These are phyloP conservation scores for Starmerella bombicola DNA, from an alignment of 805 yeast genomes.

Conservation along the genomic window DNA sequence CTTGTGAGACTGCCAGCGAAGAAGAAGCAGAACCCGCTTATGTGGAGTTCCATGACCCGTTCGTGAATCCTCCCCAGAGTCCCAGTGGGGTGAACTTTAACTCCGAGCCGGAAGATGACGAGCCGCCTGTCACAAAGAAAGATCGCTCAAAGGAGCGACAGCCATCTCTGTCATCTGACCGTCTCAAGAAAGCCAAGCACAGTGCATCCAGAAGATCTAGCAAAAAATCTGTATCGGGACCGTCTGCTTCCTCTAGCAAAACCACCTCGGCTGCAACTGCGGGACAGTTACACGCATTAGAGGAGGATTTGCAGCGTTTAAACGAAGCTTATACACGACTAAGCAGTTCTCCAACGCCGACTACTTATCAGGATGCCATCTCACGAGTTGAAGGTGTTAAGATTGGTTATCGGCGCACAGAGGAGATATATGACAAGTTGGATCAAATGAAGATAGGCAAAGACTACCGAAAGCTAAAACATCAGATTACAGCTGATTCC, in stretches of 20 bases:
- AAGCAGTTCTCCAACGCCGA: neutral
- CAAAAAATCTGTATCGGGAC: neutral
- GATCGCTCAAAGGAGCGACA: constrained; percentile 11
- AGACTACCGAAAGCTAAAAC: constrained; percentile 15
- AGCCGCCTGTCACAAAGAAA: neutral
- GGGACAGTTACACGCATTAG: constrained; percentile 4
- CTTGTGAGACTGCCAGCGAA: constrained; percentile 17
- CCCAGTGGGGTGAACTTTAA: neutral
- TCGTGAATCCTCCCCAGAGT: constrained; percentile 3
- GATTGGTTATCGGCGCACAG: constrained; percentile 12
- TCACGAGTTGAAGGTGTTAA: constrained; percentile 8
- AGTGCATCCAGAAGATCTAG: neutral
- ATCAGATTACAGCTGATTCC: constrained; percentile 13
- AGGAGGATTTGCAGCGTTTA: constrained; percentile 8
- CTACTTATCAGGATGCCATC: constrained; percentile 5
- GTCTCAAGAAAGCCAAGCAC: constrained; percentile 5
- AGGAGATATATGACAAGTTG: constrained; percentile 14
- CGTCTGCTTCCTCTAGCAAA: neutral
- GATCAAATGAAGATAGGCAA: constrained; percentile 14
- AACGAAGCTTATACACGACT: constrained; percentile 7
- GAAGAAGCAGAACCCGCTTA: constrained; percentile 5
- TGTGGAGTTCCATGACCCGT: constrained; percentile 1
- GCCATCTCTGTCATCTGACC: constrained; percentile 1
- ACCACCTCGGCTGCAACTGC: constrained; percentile 1
- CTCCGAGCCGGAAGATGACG: neutral